Percentiles rank a stretch among this genome's conserved stretches.
Conservation (phyloP, 2,329 filamentous ascomycete species). For the Bipolaris gigantea region DNA sequence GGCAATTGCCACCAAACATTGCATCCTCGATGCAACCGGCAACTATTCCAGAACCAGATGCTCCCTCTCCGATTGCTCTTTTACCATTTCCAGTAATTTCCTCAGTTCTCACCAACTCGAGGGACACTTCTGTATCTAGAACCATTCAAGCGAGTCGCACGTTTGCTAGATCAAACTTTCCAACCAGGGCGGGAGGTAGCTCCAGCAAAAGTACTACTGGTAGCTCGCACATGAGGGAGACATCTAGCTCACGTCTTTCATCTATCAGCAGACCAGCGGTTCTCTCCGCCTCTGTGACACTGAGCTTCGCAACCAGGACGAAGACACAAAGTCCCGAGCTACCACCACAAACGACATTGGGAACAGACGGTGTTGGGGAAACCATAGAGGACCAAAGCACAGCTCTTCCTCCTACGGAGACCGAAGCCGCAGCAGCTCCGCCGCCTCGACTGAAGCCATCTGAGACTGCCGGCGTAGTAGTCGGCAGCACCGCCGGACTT, state of each 20-base stretch:
- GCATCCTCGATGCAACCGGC: neutral
- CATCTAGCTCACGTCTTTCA: neutral
- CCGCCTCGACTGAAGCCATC: conserved; percentile 30
- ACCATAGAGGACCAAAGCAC: neutral
- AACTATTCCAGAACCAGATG: neutral
- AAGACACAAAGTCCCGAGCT: neutral
- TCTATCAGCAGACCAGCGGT: neutral
- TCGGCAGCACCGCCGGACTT: conserved; percentile 38
- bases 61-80: neutral
- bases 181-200: neutral
- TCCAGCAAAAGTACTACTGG: neutral
- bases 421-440: conserved; percentile 12
- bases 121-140: neutral
- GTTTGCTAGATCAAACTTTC: neutral
- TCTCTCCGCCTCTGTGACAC: neutral
- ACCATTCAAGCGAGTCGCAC: neutral
- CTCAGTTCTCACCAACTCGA: neutral
- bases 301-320: neutral
- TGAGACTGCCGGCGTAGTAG: conserved; percentile 42
- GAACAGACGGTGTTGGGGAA: neutral
- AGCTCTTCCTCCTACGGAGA: conserved; percentile 15
- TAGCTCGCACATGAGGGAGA: neutral
- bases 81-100: neutral
- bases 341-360: neutral
- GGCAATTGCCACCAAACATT: neutral